A percentile compares a stretch with the other conserved stretches of the same genome.
Conservation (phyloP, 2,329 filamentous ascomycete species). For the Beauveria asiatica region DNA sequence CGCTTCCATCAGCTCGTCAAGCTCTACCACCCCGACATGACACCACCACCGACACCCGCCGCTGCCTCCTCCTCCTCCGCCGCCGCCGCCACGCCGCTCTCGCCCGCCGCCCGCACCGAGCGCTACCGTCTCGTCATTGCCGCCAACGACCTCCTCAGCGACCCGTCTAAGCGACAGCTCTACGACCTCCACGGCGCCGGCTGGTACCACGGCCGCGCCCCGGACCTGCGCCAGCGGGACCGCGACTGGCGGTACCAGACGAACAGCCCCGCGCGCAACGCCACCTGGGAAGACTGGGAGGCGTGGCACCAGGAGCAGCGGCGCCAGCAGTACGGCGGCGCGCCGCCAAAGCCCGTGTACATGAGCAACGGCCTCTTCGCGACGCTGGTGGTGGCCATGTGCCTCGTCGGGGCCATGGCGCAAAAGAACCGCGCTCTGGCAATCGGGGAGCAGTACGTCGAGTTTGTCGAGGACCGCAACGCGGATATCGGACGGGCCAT, state of each 20-base stretch:
- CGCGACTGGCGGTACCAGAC: conserved; percentile 40
- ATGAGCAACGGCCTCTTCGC: conserved; percentile 75
- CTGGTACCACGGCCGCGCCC: conserved; percentile 57
- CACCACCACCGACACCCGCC: conserved; percentile 13
- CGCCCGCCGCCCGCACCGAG: conserved; percentile 62
- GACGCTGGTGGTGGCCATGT: conserved; percentile 57
- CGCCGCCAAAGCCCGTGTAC: conserved; percentile 48
- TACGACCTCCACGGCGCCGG: conserved; percentile 79
- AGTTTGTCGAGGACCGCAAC: conserved; percentile 58
- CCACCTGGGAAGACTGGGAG: conserved; percentile 98
- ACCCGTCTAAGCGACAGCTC: conserved; percentile 65
- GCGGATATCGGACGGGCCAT: conserved; percentile 54
- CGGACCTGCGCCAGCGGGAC: conserved; percentile 34
- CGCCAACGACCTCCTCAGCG: conserved; percentile 80
- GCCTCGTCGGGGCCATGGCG: conserved; percentile 60
- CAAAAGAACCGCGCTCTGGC: conserved; percentile 64
- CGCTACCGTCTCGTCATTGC: conserved; percentile 83
- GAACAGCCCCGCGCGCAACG: conserved; percentile 55
- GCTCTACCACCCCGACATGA: conserved; percentile 84
- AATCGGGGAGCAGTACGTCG: conserved; percentile 53
- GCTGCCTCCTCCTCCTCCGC: too few species aligned
- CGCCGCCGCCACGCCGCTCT: conserved; percentile 20
- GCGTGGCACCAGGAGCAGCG: conserved; percentile 54
- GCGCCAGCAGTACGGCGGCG: conserved; percentile 34
- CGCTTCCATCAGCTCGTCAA: conserved; percentile 90